A percentile compares a stretch with the other conserved stretches of the same genome.
Evolutionary conservation across 768 basidiomycete species (phyloP).

Genomic region (Leccinum broughii): DNA sequence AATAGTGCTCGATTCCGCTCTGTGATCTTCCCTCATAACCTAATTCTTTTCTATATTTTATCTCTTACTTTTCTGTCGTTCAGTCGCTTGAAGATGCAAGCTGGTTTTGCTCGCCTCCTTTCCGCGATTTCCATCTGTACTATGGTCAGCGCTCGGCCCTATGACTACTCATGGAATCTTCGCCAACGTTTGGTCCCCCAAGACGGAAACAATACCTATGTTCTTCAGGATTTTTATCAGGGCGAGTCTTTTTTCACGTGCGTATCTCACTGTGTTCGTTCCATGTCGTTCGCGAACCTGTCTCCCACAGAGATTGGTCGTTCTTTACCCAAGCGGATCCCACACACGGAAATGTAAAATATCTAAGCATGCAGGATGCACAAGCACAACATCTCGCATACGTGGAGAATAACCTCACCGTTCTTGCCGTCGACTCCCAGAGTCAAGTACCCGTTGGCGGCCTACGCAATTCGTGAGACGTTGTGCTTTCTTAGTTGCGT

Average conservation of each 20-base stretch:
- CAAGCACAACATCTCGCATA: slow-evolving; percentile 53
- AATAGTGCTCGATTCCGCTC: not conserved
- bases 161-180: slow-evolving; percentile 14
- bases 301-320: slow-evolving; percentile 52
- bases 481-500: not conserved
- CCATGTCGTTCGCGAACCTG: not conserved
- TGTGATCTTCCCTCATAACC: not conserved
- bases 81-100: slow-evolving; percentile 21
- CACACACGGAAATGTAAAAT: slow-evolving; percentile 69
- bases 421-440: slow-evolving; percentile 64
- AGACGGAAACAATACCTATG: slow-evolving; percentile 28
- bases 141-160: slow-evolving; percentile 27
- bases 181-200: slow-evolving; percentile 3
- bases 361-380: slow-evolving; percentile 48
- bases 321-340: slow-evolving; percentile 65
- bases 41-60: not conserved
- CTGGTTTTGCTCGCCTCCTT: slow-evolving; percentile 27
- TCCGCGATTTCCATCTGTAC: slow-evolving; percentile 30
- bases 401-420: slow-evolving; percentile 53
- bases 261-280: slow-evolving; percentile 15
- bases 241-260: slow-evolving; percentile 60
- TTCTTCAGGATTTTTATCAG: slow-evolving; percentile 36
- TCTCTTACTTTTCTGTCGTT: not conserved
- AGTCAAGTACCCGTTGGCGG: slow-evolving; percentile 47
- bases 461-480: slow-evolving; percentile 50